phyloP scores from a whole-genome alignment of 1,284 basidiomycete genomes.

The Tilletia indica region DNA sequence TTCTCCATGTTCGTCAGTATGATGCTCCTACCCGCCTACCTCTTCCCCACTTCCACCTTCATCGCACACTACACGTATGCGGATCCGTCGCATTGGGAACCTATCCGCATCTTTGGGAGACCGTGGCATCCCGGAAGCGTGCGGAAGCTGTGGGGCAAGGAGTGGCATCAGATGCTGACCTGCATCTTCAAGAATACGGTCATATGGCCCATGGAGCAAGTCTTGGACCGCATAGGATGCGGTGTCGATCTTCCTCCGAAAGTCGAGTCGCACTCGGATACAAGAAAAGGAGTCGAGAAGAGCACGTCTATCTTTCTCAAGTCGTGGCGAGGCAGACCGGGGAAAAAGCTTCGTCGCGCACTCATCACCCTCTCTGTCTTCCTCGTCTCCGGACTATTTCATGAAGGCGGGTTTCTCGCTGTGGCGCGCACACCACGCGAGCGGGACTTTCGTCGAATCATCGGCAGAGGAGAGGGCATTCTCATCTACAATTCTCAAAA shows the following conservation, averaged over 20 bases:
- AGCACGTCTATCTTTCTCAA: not conserved
- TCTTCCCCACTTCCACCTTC: not conserved
- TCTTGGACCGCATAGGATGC: not conserved
- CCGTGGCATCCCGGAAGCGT: not conserved
- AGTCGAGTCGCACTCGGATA: not conserved
- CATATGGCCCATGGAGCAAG: not conserved
- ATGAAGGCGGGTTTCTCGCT: constrained; percentile 26
- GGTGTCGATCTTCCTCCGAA: constrained; percentile 7
- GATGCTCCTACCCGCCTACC: not conserved
- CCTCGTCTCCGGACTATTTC: constrained; percentile 26
- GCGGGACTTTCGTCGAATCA: not conserved
- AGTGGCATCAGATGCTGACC: not conserved
- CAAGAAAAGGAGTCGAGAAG: not conserved
- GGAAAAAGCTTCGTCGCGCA: not conserved
- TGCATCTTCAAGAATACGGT: not conserved
- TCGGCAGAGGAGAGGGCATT: not conserved
- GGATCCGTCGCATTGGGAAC: constrained; percentile 5
- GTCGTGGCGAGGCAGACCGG: constrained; percentile 16
- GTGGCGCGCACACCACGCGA: constrained; percentile 17
- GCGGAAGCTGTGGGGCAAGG: not conserved
- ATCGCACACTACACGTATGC: not conserved
- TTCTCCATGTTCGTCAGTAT: not conserved
- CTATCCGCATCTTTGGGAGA: not conserved
- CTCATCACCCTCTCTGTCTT: constrained; percentile 23
- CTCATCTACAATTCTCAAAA: not conserved